phyloP scores from a whole-genome alignment of 768 basidiomycete genomes.

The Xanthoconium purpureum region DNA sequence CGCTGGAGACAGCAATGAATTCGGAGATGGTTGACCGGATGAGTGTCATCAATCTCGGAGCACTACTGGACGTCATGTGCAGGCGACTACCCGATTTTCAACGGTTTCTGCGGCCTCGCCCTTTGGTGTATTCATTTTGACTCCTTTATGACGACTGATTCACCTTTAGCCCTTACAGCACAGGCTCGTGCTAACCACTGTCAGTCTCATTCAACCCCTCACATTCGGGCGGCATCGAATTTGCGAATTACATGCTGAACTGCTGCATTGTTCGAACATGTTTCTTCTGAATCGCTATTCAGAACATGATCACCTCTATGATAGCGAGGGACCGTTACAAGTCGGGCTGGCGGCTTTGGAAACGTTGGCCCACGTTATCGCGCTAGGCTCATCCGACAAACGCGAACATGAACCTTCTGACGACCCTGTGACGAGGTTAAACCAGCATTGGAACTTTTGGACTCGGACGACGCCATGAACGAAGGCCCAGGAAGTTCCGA shows the following conservation, averaged over 20 bases:
- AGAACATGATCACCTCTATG: constrained; percentile 70
- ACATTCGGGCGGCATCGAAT: constrained; percentile 95
- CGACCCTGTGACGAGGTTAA: constrained; percentile 53
- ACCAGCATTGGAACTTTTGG: constrained; percentile 58
- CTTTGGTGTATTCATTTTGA: constrained; percentile 52
- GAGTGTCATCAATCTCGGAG: constrained; percentile 89
- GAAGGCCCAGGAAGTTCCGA: constrained; percentile 71
- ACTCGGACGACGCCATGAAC: constrained; percentile 80
- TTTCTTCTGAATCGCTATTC: constrained; percentile 81
- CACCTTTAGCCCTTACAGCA: constrained; percentile 40
- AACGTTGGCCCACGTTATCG: constrained; percentile 81
- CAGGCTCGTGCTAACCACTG: constrained; percentile 66
- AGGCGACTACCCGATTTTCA: constrained; percentile 68
- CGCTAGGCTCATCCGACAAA: constrained; percentile 55
- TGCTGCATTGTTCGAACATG: constrained; percentile 98
- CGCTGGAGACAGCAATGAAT: constrained; percentile 68
- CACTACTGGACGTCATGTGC: constrained; percentile 72
- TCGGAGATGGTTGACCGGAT: constrained; percentile 80
- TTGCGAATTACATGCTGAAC: constrained; percentile 94
- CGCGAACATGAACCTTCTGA: constrained; percentile 56
- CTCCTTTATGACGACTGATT: constrained; percentile 6
- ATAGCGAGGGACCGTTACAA: constrained; percentile 76
- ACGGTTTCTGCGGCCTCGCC: constrained; percentile 70
- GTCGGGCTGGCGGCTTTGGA: constrained; percentile 87
- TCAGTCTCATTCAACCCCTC: constrained; percentile 73